These are phyloP conservation scores for Neofusicoccum umdonicola DNA, from an alignment of 2,329 filamentous ascomycete genomes.

Conservation along the genomic window DNA sequence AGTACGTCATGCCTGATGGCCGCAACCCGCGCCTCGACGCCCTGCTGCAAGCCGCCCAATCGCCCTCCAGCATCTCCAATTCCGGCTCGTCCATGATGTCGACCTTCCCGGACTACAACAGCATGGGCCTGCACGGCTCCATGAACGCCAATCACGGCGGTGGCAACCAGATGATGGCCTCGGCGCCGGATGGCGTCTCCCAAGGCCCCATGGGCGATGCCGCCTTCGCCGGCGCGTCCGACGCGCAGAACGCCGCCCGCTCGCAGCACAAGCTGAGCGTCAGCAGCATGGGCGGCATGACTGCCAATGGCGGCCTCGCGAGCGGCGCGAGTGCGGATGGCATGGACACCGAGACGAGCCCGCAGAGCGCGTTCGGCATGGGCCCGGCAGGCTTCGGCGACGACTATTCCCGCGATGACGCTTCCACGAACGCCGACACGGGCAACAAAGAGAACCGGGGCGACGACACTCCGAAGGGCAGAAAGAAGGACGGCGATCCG, in stretches of 20 bases:
- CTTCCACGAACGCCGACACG: constrained; percentile 19
- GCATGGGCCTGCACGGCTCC: background rate
- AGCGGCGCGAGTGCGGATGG: constrained; percentile 27
- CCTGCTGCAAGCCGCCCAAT: constrained; percentile 19
- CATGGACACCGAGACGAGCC: constrained; percentile 33
- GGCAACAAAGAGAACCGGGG: background rate
- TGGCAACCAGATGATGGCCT: background rate
- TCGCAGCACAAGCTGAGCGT: constrained; percentile 27
- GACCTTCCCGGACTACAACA: background rate
- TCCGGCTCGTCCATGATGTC: constrained; percentile 25
- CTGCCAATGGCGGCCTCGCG: constrained; percentile 3
- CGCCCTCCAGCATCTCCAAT: constrained; percentile 20
- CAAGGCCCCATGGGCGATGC: background rate
- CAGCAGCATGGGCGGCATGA: constrained; percentile 16
- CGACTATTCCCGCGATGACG: constrained; percentile 23
- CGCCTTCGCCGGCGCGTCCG: constrained; percentile 20
- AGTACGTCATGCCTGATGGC: constrained; percentile 34
- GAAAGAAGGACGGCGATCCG: constrained; percentile 24
- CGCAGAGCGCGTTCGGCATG: constrained; percentile 29
- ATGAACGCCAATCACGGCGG: background rate
- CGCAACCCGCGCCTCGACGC: constrained; percentile 25
- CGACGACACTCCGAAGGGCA: constrained; percentile 1
- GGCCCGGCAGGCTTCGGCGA: constrained; percentile 33
- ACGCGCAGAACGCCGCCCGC: constrained; percentile 22
- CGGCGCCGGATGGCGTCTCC: background rate